These are phyloP conservation scores for Anisogramma anomala DNA, from an alignment of 2,329 filamentous ascomycete species.

Conservation along the genomic window DNA sequence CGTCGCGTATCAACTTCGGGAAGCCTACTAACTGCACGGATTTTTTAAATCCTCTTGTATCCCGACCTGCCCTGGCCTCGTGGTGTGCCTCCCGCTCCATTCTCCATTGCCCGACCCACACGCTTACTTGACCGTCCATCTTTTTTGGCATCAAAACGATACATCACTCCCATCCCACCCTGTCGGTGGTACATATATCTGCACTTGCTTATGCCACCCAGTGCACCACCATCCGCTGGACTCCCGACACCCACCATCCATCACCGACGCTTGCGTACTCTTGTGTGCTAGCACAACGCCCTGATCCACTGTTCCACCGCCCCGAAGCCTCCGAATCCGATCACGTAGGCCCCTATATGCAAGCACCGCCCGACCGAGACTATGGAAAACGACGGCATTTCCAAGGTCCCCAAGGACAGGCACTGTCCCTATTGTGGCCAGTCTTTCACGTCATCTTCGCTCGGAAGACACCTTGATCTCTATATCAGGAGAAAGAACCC, in stretches of 20 bases:
- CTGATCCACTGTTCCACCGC: not conserved
- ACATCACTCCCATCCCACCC: not conserved
- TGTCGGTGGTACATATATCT: not conserved
- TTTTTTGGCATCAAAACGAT: not conserved
- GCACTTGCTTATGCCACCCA: not conserved
- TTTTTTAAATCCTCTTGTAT: conserved; percentile 14
- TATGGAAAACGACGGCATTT: conserved; percentile 27
- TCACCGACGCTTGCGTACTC: not conserved
- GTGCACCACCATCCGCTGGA: not conserved
- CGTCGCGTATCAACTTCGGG: conserved; percentile 8
- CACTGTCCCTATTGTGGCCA: conserved; percentile 81
- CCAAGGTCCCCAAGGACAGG: conserved; percentile 64
- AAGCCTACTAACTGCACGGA: conserved; percentile 7
- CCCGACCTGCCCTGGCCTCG: conserved; percentile 9
- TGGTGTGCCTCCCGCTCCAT: conserved; percentile 1
- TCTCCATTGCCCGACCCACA: not conserved
- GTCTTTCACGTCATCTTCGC: conserved; percentile 82
- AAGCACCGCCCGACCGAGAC: conserved; percentile 1
- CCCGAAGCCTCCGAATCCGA: not conserved
- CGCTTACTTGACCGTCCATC: not conserved
- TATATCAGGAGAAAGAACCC: conserved; percentile 93
- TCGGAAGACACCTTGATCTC: conserved; percentile 85
- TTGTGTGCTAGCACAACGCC: not conserved
- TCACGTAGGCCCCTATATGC: not conserved
- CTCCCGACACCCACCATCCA: not conserved